Conservation (phyloP, 306 rosid species). For the Neltuma alba region DNA sequence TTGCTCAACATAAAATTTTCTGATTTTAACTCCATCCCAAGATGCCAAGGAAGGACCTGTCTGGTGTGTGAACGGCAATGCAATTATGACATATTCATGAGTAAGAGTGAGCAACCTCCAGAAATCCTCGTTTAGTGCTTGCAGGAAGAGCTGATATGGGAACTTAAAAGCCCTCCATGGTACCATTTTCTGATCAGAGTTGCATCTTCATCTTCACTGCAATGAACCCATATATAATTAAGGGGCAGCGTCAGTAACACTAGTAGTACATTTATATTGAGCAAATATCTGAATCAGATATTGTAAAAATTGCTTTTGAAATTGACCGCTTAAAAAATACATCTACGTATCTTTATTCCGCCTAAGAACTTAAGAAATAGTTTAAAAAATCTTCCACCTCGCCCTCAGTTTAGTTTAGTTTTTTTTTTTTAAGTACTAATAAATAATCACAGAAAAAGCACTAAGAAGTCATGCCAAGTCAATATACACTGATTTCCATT, state of each 20-base stretch:
- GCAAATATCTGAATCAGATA: not conserved
- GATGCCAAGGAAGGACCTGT: not conserved
- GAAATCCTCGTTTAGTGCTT: not conserved
- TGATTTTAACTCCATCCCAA: not conserved
- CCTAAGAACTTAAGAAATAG: not conserved
- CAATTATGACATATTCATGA: not conserved
- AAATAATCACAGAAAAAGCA: not conserved
- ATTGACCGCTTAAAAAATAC: not conserved
- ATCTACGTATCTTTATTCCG: not conserved
- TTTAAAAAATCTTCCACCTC: not conserved
- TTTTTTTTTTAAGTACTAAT: not conserved
- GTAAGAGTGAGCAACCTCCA: not conserved
- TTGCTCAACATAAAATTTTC: not conserved
- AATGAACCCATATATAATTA: slow-evolving; percentile 12
- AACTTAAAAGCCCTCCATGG: slow-evolving; percentile 31
- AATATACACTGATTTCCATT: not conserved
- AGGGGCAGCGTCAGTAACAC: not conserved
- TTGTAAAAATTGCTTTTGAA: not conserved
- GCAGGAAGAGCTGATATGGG: not conserved
- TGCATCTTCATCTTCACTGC: slow-evolving; percentile 26
- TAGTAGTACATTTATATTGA: not conserved
- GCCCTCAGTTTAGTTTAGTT: not conserved
- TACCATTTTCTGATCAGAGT: slow-evolving; percentile 7
- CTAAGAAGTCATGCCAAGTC: not conserved
- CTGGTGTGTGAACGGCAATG: not conserved